Conservation (phyloP, 768 basidiomycete species). For the Amyloporia xantha region DNA sequence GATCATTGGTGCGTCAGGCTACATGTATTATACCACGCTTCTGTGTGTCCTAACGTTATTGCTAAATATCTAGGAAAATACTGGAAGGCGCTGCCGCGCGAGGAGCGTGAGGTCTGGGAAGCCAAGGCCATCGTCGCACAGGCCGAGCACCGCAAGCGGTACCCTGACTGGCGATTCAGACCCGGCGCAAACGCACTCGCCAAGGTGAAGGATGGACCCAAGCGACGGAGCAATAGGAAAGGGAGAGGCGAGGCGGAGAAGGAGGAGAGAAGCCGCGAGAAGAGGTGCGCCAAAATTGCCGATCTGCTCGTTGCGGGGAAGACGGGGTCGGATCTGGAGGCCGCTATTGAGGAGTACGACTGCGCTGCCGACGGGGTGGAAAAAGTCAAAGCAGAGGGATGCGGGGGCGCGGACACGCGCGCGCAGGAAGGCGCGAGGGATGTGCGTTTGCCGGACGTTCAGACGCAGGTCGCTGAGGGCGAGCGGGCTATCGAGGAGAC, state of each 20-base stretch:
- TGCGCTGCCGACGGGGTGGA: constrained; percentile 15
- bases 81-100: constrained; percentile 65
- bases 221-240: constrained; percentile 28
- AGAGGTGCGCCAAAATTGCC: constrained; percentile 62
- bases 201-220: constrained; percentile 36
- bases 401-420: constrained; percentile 2
- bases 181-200: constrained; percentile 48
- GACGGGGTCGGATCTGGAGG: constrained; percentile 53
- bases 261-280: constrained; percentile 45
- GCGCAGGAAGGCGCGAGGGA: constrained; percentile 4
- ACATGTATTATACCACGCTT: too few relatives aligned
- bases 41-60: too few relatives aligned
- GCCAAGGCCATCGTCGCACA: constrained; percentile 64
- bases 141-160: constrained; percentile 64
- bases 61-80: constrained; percentile 44
- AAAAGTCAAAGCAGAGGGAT: constrained; percentile 22
- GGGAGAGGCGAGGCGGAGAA: constrained; percentile 30
- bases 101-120: constrained; percentile 72
- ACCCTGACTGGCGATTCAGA: constrained; percentile 80
- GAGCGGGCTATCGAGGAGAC: neutral
- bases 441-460: constrained; percentile 2
- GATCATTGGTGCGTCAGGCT: constrained; percentile 68
- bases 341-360: constrained; percentile 60
- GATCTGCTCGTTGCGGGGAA: constrained; percentile 61
- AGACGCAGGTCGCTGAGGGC: neutral